Evolutionary conservation across 805 yeast genomes (phyloP).

Genomic region (Schwanniomyces pseudopolymorphus): DNA sequence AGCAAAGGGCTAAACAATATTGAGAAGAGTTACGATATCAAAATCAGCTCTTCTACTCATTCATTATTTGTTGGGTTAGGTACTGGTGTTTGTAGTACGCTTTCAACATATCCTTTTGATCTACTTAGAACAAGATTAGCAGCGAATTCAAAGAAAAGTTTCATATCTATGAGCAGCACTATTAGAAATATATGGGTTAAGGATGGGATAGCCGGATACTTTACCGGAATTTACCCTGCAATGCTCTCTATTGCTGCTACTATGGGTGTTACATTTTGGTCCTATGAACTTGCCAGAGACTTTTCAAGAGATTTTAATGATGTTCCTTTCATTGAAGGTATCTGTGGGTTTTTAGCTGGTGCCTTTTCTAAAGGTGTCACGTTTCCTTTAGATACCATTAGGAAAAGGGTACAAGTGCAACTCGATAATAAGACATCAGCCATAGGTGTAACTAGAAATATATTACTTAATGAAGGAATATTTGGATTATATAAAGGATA

Average conservation of each 20-base stretch:
- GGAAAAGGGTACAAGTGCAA: slow-evolving; percentile 72
- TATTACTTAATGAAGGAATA: slow-evolving; percentile 58
- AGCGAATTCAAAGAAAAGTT: slow-evolving; percentile 47
- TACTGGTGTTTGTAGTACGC: slow-evolving; percentile 75
- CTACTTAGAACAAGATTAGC: slow-evolving; percentile 84
- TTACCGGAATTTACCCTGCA: slow-evolving; percentile 50
- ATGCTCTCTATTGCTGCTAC: slow-evolving; percentile 64
- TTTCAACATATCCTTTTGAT: slow-evolving; percentile 84
- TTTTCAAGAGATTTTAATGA: slow-evolving; percentile 20
- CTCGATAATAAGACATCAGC: slow-evolving; percentile 13
- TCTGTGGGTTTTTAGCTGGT: slow-evolving; percentile 78
- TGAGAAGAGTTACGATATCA: slow-evolving; percentile 18
- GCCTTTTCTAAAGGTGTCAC: slow-evolving; percentile 66
- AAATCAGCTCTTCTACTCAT: slow-evolving; percentile 38
- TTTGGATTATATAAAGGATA: slow-evolving; percentile 75
- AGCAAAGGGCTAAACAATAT: slow-evolving; percentile 43
- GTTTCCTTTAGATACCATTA: slow-evolving; percentile 83
- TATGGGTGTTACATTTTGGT: slow-evolving; percentile 73
- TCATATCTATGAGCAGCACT: slow-evolving; percentile 37
- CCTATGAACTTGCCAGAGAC: slow-evolving; percentile 56
- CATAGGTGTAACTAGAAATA: slow-evolving; percentile 27
- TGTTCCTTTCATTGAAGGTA: slow-evolving; percentile 47
- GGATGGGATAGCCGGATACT: slow-evolving; percentile 47
- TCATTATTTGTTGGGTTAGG: slow-evolving; percentile 65
- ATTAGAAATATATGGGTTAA: slow-evolving; percentile 21